These are phyloP conservation scores for Aegilops longissima DNA, from an alignment of 176 grass and related monocot genomes.

Conservation along the genomic window DNA sequence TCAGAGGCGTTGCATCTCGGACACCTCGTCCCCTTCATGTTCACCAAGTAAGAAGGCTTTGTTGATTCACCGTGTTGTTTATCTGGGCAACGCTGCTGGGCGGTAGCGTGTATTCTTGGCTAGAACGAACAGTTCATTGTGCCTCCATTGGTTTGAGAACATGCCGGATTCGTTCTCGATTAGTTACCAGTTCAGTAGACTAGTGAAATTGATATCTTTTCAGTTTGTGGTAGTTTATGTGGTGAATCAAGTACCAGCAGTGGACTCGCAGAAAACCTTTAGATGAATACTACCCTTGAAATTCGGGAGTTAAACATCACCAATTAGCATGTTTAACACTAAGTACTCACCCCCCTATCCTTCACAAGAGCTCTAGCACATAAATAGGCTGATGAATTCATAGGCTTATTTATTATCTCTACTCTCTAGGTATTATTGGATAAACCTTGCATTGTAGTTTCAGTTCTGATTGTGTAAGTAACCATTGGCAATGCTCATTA, in stretches of 20 bases:
- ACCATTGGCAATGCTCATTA: neutral
- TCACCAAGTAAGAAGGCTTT: constrained; percentile 72
- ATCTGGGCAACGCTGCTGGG: neutral
- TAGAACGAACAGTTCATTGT: neutral
- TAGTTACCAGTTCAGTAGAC: neutral
- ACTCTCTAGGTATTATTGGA: neutral
- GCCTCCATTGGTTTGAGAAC: neutral
- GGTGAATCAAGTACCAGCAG: neutral
- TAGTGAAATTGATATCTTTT: neutral
- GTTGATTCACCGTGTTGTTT: neutral
- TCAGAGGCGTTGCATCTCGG: constrained; percentile 90
- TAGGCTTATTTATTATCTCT: neutral
- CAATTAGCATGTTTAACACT: neutral
- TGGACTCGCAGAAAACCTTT: neutral
- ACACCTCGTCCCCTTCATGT: constrained; percentile 96
- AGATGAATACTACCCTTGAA: neutral
- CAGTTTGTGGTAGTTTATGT: neutral
- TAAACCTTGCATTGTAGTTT: neutral
- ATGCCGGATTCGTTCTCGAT: neutral
- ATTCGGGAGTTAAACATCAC: neutral
- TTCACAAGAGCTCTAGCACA: neutral
- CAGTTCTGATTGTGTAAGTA: neutral
- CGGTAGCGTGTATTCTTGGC: neutral
- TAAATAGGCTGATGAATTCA: neutral
- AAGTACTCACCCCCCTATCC: neutral